Base-by-base conservation (phyloP, 805 yeast species). In the Candida ovalis region DNA sequence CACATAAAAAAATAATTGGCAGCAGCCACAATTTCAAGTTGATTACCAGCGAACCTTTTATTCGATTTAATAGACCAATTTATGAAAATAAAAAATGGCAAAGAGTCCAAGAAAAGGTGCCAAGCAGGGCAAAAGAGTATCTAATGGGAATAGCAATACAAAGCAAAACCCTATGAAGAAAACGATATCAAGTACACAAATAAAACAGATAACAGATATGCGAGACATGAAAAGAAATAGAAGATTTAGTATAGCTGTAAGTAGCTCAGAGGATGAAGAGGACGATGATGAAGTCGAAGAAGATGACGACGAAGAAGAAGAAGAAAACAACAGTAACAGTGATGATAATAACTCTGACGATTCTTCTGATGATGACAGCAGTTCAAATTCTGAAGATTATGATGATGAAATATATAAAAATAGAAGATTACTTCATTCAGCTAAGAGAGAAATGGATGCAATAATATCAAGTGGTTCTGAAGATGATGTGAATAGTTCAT, bases 381-480 rank as follows among this genome's bases (percentile, higher is more conserved):
- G 62, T 40, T 45, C 59, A 9, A 57, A 54, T 18, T 54, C 55
- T 27, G 66, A 60, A 27, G 68, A 62, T 19, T 53, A 66, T 38
- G 63, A 67, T 24, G 59, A 65, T 5, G 70, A 68, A 39, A 52
- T 47, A 10, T 47, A 46, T 32, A 46, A 28, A 18, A 64, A 62
- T 21, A 70, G 66, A 43, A 67, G 58, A 9, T 66, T 61, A 15
- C 40, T 51, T n/a, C 35, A 45, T 24, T 43, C 53, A 8, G 55
- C 61, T 1, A 58, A 51, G 17, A 52, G 48, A 18, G 58, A 60
- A 39, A 51, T 56, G 51, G 52, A 59, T 41, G 56, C 58, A 5
- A 59, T 59, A 38, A 55, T 62, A 49, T 62, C 63, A 56, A 43
- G 71, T 32, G 74, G 73, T 19, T 71, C 72, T 33, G 73, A 65